Evolutionary conservation across 2,329 filamentous ascomycete species (phyloP), one percentile per base, ranked within the genome.

Genomic region (Mollisiaceae sp.): DNA sequence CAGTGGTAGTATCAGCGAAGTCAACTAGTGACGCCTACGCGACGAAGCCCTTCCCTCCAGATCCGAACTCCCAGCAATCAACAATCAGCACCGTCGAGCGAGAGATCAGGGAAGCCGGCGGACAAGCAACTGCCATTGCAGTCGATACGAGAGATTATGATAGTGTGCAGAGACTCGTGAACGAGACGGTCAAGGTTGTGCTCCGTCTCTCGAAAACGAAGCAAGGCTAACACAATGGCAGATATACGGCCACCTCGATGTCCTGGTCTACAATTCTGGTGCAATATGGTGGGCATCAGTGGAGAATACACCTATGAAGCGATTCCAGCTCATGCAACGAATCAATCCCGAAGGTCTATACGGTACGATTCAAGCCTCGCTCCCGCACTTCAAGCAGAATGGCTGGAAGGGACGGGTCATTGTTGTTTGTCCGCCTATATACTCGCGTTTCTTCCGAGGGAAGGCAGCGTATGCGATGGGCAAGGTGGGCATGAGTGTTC

Each of bases 201-300:
- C 22, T 20, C 15, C n/a, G 2, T 18, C 41, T 18, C 2, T n/a
- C 11, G 41, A n/a, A 18, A 3, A 18, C n/a, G 6, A n/a, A 18
- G 41, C 41, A 15, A 43, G 14, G 41, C 41, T 43, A 43, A 43
- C 41, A n/a, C 41, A 8, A 43, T 43, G 54, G 35, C 38, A 67
- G 65, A 65, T 69, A 8, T 69, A 70, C 20, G 66, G 63, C 32
- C 59, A 57, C 22, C 62, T 67, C 50, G 62, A 65, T 39, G 60
- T 65, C 0, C 78, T 96, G 2, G 77, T 95, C 58, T 96, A 96
- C 81, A 96, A 95, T 76, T 89, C 89, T 0, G 92, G 92, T 47
- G 92, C 92, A 2, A 93, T 96, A 70, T 95, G 90, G 89, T 94
- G 92, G 91, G 85, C 89, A 0, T 85, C 89, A 1, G 87, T 96